Evolutionary conservation across 2,329 filamentous ascomycete species (phyloP).

Genomic region (Septoria petroselini): DNA sequence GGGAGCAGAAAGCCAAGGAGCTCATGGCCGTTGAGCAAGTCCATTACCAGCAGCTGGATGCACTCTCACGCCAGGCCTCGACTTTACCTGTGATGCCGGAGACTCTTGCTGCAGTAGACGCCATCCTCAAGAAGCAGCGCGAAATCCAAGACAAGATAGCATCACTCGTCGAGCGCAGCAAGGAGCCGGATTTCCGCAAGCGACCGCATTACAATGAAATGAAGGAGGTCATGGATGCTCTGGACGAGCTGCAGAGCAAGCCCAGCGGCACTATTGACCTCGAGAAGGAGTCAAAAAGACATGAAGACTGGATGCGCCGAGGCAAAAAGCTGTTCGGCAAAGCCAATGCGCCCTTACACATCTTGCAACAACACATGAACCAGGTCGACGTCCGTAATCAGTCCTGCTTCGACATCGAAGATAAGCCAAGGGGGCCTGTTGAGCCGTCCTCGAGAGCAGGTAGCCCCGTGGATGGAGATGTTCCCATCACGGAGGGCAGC

Average conservation of each 20-base stretch:
- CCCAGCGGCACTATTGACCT: constrained; percentile 86
- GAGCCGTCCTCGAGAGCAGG: constrained; percentile 88
- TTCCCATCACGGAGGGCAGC: constrained; percentile 45
- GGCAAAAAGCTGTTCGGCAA: constrained; percentile 98
- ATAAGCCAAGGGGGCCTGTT: constrained; percentile 83
- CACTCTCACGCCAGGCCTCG: constrained; percentile 78
- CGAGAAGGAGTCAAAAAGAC: constrained; percentile 88
- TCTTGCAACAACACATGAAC: constrained; percentile 90
- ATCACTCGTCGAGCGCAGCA: constrained; percentile 74
- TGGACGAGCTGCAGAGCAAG: constrained; percentile 89
- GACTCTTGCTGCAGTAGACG: constrained; percentile 78
- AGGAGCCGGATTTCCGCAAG: constrained; percentile 69
- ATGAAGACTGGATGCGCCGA: constrained; percentile 98
- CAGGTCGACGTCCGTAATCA: constrained; percentile 85
- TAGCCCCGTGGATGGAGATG: constrained; percentile 48
- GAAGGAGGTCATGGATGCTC: constrained; percentile 79
- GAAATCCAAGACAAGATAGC: constrained; percentile 88
- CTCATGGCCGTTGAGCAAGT: constrained; percentile 87
- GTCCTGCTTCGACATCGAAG: constrained; percentile 86
- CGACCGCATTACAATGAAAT: constrained; percentile 87
- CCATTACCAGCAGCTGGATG: constrained; percentile 92
- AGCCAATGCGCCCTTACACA: constrained; percentile 93
- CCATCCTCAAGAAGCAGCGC: constrained; percentile 90
- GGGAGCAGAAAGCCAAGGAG: constrained; percentile 91
- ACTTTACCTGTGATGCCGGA: constrained; percentile 76